Percentiles rank a stretch among this genome's conserved stretches.
Conservation (phyloP, 2,329 filamentous ascomycete species). For the Pseudocercospora fuligena region DNA sequence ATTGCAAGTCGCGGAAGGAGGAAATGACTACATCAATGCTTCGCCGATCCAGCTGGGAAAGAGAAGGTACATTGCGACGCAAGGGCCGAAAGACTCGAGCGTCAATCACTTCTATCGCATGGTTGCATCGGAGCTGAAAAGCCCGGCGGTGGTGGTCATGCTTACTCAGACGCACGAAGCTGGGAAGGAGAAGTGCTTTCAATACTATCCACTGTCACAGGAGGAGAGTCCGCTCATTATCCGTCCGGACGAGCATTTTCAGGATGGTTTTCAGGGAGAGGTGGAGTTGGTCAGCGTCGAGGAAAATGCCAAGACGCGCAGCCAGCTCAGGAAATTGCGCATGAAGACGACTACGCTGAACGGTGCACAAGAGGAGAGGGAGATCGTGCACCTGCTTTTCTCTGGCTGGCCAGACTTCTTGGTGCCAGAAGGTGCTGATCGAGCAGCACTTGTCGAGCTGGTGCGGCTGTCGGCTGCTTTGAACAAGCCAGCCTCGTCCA, state of each 20-base stretch:
- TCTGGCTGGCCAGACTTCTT: slow-evolving; percentile 89
- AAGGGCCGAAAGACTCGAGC: slow-evolving; percentile 78
- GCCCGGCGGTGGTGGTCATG: slow-evolving; percentile 82
- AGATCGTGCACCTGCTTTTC: slow-evolving; percentile 84
- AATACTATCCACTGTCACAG: slow-evolving; percentile 67
- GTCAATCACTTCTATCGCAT: slow-evolving; percentile 92
- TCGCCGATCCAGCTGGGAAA: slow-evolving; percentile 52
- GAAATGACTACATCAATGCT: slow-evolving; percentile 60
- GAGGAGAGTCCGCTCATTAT: slow-evolving; percentile 38
- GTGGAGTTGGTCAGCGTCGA: slow-evolving; percentile 64
- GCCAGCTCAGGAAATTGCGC: slow-evolving; percentile 74
- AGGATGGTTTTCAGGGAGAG: slow-evolving; percentile 64
- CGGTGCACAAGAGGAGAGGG: slow-evolving; percentile 56
- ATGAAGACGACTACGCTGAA: slow-evolving; percentile 49
- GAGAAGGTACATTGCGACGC: slow-evolving; percentile 81
- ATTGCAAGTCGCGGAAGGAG: slow-evolving; percentile 73
- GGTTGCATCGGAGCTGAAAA: slow-evolving; percentile 68
- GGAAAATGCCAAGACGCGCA: slow-evolving; percentile 63
- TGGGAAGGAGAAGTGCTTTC: slow-evolving; percentile 80
- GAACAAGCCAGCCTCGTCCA: slow-evolving; percentile 46
- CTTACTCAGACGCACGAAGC: slow-evolving; percentile 86
- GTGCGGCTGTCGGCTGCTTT: slow-evolving; percentile 68
- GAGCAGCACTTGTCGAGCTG: slow-evolving; percentile 70
- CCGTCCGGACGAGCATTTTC: slow-evolving; percentile 29
- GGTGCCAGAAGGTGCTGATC: slow-evolving; percentile 72